A percentile compares a stretch with the other conserved stretches of the same genome.
Evolutionary conservation across 306 rosid genomes (phyloP).

Genomic region (Casuarina equisetifolia): DNA sequence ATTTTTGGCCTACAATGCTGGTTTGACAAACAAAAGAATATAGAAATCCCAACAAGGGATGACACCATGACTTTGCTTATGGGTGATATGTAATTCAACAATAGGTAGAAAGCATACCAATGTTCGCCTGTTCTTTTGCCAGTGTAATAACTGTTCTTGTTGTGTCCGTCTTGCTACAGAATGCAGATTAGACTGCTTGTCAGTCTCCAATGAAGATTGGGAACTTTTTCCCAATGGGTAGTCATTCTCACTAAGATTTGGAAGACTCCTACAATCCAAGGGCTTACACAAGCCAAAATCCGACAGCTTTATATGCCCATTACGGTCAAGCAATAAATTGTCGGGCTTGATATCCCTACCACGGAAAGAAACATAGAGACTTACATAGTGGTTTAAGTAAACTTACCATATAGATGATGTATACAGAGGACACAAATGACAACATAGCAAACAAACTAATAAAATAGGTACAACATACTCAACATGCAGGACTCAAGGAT

Average conservation of each 20-base stretch:
- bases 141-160: slow-evolving; percentile 75
- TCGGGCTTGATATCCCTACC: slow-evolving; percentile 92
- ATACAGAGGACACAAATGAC: not conserved
- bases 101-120: slow-evolving; percentile 48
- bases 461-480: not conserved
- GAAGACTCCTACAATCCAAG: slow-evolving; percentile 70
- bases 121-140: slow-evolving; percentile 84
- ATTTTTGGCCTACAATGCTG: not conserved
- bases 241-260: slow-evolving; percentile 47
- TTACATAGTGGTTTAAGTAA: not conserved
- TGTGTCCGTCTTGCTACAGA: slow-evolving; percentile 53
- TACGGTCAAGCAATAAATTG: slow-evolving; percentile 72
- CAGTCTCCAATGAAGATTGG: slow-evolving; percentile 16
- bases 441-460: slow-evolving; percentile 4
- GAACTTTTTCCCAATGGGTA: slow-evolving; percentile 27
- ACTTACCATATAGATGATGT: not conserved
- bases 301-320: slow-evolving; percentile 85
- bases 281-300: slow-evolving; percentile 93
- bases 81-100: slow-evolving; percentile 1
- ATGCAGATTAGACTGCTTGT: slow-evolving; percentile 32
- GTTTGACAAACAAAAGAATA: not conserved
- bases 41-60: not conserved
- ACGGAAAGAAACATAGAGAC: slow-evolving; percentile 12
- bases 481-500: not conserved
- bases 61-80: not conserved